These are phyloP conservation scores for Setaria viridis DNA, from an alignment of 202 grass and related monocot species.

Conservation along the genomic window DNA sequence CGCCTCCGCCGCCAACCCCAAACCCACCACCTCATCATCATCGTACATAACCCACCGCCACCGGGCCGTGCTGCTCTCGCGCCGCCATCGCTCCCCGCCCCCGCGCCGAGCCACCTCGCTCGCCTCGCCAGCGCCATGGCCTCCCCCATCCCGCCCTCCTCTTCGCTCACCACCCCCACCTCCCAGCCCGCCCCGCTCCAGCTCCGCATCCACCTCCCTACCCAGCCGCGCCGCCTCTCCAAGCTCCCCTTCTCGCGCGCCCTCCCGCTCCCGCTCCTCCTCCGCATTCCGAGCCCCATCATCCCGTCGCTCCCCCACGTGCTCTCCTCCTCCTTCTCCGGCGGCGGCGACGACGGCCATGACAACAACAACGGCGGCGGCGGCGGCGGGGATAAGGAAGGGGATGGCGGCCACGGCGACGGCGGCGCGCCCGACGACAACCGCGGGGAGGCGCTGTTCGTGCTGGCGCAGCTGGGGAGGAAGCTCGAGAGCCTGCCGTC, in stretches of 20 bases:
- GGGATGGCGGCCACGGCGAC: background rate
- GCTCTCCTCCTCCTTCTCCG: background rate
- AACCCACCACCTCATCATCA: no score
- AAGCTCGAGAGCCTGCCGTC: conserved; percentile 71
- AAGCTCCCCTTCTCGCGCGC: conserved; percentile 38
- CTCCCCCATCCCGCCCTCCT: conserved; percentile 36
- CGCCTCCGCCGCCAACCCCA: conserved; percentile 1
- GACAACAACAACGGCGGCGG: no score
- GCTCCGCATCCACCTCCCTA: background rate
- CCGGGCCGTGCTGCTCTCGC: background rate
- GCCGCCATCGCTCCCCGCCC: background rate
- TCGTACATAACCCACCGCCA: background rate
- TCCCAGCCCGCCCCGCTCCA: conserved; percentile 4
- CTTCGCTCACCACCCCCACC: conserved; percentile 16
- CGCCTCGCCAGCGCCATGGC: conserved; percentile 9
- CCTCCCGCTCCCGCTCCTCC: conserved; percentile 32
- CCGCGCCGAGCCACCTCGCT: background rate
- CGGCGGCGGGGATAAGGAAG: background rate
- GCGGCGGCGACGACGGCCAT: background rate
- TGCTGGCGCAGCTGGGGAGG: conserved; percentile 61
- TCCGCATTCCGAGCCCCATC: conserved; percentile 39
- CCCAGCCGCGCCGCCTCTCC: background rate
- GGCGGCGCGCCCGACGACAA: conserved; percentile 23
- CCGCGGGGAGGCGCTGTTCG: conserved; percentile 61
- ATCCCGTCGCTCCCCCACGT: conserved; percentile 33